These are phyloP conservation scores for Torulaspora delbrueckii DNA, from an alignment of 805 yeast genomes.

Conservation along the genomic window DNA sequence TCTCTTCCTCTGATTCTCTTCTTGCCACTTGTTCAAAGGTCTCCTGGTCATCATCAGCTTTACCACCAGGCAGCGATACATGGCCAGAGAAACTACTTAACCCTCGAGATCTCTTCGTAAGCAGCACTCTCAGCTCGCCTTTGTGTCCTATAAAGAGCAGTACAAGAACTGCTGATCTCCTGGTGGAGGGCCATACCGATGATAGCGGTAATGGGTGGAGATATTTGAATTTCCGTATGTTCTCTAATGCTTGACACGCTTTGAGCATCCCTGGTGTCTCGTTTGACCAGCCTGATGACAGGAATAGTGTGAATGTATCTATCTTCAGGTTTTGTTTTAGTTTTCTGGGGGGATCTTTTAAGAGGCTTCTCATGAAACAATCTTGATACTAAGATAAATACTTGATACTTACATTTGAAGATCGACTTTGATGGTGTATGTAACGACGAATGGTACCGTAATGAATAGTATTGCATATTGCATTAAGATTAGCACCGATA, in stretches of 20 bases:
- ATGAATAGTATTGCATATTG: constrained; percentile 62
- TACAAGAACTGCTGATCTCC: constrained; percentile 78
- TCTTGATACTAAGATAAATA: not conserved
- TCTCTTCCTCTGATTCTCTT: constrained; percentile 83
- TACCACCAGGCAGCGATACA: constrained; percentile 91
- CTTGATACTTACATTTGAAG: constrained; percentile 13
- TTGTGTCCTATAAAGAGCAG: constrained; percentile 64
- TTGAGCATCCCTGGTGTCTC: constrained; percentile 14
- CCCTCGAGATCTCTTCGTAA: constrained; percentile 70
- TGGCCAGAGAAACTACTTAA: constrained; percentile 81
- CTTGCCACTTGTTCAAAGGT: constrained; percentile 68
- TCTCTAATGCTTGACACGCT: constrained; percentile 20
- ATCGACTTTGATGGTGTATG: constrained; percentile 43
- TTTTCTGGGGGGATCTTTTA: not conserved
- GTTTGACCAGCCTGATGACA: not conserved
- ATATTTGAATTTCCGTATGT: constrained; percentile 18
- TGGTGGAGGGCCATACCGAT: constrained; percentile 65
- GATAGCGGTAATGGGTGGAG: constrained; percentile 21
- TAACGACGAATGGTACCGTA: constrained; percentile 66
- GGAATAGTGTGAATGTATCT: not conserved
- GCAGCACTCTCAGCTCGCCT: constrained; percentile 71
- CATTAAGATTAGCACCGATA: constrained; percentile 62
- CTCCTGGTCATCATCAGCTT: constrained; percentile 66
- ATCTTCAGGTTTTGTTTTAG: not conserved
- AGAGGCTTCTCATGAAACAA: not conserved